Conservation (phyloP, 2,329 filamentous ascomycete species). For the Alternaria triticina region DNA sequence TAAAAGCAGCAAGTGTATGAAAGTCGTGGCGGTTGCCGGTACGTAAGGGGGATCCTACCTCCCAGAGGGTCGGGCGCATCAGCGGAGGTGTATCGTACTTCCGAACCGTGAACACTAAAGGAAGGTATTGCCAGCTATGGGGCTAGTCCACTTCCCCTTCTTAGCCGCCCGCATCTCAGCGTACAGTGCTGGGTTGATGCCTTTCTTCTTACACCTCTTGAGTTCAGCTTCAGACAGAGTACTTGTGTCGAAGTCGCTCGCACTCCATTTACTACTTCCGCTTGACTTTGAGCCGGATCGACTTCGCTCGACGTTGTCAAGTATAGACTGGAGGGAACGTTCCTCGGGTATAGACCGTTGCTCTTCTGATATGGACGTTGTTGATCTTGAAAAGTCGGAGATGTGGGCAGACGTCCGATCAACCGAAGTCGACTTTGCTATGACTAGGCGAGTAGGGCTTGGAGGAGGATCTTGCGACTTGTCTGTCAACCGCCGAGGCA, state of each 20-base stretch:
- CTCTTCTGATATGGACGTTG: conserved; percentile 25
- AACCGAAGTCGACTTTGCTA: conserved; percentile 42
- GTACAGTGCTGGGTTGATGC: conserved; percentile 55
- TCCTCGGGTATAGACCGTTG: conserved; percentile 4
- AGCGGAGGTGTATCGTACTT: not conserved
- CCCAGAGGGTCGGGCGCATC: not conserved
- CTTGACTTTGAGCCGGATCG: conserved; percentile 24
- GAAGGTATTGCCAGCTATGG: conserved; percentile 45
- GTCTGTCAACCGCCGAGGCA: conserved; percentile 15
- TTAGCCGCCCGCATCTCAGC: conserved; percentile 56
- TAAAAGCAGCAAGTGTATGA: not conserved
- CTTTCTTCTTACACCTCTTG: conserved; percentile 55
- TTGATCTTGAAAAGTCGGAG: conserved; percentile 33
- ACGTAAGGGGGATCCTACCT: not conserved
- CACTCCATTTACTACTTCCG: conserved; percentile 45
- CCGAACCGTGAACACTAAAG: conserved; percentile 17
- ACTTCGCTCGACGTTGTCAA: conserved; percentile 12
- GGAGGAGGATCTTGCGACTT: conserved; percentile 18
- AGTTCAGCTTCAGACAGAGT: conserved; percentile 50
- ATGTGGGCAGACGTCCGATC: conserved; percentile 41
- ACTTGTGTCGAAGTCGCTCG: conserved; percentile 50
- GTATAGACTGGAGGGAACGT: conserved; percentile 14
- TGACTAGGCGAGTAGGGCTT: conserved; percentile 28
- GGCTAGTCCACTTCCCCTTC: conserved; percentile 48
- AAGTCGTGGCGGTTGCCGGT: not conserved